phyloP scores from a whole-genome alignment of 257 asterid species.

The Solanum sejunctum region DNA sequence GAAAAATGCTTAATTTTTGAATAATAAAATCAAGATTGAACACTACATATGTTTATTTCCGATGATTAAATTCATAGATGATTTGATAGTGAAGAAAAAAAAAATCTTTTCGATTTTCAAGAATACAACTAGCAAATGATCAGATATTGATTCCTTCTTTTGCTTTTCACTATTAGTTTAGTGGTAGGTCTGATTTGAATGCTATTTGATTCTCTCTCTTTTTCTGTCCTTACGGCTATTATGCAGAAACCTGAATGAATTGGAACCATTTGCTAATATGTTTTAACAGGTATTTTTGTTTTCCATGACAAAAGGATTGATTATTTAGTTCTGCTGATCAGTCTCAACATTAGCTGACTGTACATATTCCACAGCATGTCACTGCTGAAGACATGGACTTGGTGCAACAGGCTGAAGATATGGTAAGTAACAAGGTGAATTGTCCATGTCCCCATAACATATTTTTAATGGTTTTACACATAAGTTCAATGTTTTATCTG shows the following conservation, averaged over 20 bases:
- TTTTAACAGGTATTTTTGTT: constrained; percentile 27
- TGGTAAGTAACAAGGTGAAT: constrained; percentile 17
- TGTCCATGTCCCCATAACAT: background rate
- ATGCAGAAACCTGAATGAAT: constrained; percentile 13
- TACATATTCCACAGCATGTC: constrained; percentile 25
- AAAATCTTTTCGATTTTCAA: background rate
- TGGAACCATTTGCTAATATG: constrained; percentile 19
- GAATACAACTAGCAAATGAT: constrained; percentile 8
- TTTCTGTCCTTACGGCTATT: constrained; percentile 11
- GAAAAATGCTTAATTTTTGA: background rate
- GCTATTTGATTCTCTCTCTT: background rate
- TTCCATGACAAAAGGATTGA: background rate
- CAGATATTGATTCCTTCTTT: constrained; percentile 14
- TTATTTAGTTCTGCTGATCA: background rate
- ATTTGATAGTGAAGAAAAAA: background rate
- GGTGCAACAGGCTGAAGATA: constrained; percentile 41
- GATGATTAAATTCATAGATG: background rate
- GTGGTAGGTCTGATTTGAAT: background rate
- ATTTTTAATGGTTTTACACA: background rate
- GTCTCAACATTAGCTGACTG: background rate
- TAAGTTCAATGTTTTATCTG: background rate
- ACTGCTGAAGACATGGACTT: constrained; percentile 28
- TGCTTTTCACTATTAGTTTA: background rate
- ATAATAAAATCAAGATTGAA: background rate
- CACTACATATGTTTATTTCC: no score